Percentiles rank a stretch among this genome's conserved stretches.
phyloP scores from a whole-genome alignment of 2,329 filamentous ascomycete species.

The Ascochyta koolunga region DNA sequence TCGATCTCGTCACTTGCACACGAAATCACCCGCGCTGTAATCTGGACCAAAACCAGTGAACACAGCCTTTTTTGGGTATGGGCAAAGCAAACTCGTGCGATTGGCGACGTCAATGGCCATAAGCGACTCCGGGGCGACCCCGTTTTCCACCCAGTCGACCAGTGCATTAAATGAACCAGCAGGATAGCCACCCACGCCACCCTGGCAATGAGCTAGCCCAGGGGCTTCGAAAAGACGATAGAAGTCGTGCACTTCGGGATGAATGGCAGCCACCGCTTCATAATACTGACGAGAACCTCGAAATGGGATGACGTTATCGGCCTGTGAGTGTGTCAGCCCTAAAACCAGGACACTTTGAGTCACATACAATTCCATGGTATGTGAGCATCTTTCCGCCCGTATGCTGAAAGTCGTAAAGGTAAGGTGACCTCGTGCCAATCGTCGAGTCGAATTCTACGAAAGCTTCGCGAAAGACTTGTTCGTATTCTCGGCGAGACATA shows the following conservation, averaged over 20 bases:
- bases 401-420: slow-evolving; percentile 26
- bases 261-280: slow-evolving; percentile 11
- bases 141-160: slow-evolving; percentile 38
- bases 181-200: slow-evolving; percentile 25
- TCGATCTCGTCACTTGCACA: neutral
- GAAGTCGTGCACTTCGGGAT: slow-evolving; percentile 24
- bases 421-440: slow-evolving; percentile 20
- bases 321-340: slow-evolving; percentile 1
- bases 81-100: slow-evolving; percentile 24
- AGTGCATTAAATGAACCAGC: slow-evolving; percentile 43
- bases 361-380: slow-evolving; percentile 28
- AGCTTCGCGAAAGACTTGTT: slow-evolving; percentile 9
- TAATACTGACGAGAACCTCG: slow-evolving; percentile 22
- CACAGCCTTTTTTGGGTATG: slow-evolving; percentile 19
- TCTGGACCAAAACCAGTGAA: neutral
- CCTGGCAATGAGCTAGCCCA: slow-evolving; percentile 29
- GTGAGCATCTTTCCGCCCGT: slow-evolving; percentile 33
- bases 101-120: slow-evolving; percentile 12
- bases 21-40: slow-evolving; percentile 1
- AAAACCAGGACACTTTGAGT: no score
- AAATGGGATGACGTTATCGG: slow-evolving; percentile 14
- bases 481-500: slow-evolving; percentile 13
- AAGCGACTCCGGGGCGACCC: slow-evolving; percentile 21
- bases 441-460: slow-evolving; percentile 19
- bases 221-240: slow-evolving; percentile 33